Evolutionary conservation across 2,329 filamentous ascomycete species (phyloP).

Genomic region (Plectosphaerella sp.): DNA sequence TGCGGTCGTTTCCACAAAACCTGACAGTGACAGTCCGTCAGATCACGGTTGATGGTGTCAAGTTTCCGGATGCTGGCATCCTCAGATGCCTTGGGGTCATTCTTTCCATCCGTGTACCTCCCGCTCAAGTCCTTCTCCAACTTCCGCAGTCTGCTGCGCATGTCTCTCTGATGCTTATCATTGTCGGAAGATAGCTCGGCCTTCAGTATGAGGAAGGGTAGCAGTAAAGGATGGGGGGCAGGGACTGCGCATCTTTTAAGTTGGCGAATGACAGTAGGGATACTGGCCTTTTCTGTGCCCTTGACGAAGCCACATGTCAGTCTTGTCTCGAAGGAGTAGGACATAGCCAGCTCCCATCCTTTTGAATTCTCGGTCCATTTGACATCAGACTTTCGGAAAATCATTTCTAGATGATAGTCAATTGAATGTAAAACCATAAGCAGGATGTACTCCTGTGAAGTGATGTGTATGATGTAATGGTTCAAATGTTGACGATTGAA

Average conservation of each 20-base stretch:
- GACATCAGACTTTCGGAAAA: background rate
- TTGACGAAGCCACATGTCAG: background rate
- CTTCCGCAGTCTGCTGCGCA: background rate
- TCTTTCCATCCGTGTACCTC: background rate
- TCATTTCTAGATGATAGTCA: background rate
- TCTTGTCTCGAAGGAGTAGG: background rate
- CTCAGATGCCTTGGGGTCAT: background rate
- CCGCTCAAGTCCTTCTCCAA: background rate
- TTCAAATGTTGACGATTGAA: too few species aligned
- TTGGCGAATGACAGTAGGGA: background rate
- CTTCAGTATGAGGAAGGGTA: background rate
- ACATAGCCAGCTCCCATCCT: background rate
- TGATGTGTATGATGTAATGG: background rate
- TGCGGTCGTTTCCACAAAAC: background rate
- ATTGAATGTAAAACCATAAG: too few species aligned
- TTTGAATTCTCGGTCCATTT: background rate
- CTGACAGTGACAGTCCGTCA: background rate
- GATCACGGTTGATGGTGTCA: background rate
- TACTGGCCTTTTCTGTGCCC: background rate
- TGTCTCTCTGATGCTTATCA: background rate
- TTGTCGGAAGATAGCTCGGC: background rate
- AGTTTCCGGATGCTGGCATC: background rate
- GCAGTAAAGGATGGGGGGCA: background rate
- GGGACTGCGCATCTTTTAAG: background rate
- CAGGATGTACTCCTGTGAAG: background rate